Conservation (phyloP, 164 flowering plant species). For the Paratinospora sagittata region DNA sequence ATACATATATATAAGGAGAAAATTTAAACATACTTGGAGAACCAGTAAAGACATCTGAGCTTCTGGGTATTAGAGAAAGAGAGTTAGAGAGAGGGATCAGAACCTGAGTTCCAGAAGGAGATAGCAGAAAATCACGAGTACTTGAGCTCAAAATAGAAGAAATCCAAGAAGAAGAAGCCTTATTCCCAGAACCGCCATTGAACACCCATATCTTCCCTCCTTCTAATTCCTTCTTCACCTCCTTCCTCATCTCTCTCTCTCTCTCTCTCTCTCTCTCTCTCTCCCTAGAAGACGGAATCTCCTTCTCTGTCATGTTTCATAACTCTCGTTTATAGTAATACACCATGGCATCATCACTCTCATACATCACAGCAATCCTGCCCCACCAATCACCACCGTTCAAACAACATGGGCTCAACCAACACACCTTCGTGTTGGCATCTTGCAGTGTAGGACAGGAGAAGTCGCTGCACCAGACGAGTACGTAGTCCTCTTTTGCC, state of each 20-base stretch:
- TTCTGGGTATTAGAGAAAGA: slow-evolving; percentile 6
- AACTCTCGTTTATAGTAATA: neutral
- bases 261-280: slow-evolving; percentile 3
- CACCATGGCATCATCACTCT: neutral
- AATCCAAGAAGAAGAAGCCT: neutral
- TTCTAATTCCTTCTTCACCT: neutral
- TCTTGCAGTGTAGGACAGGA: neutral
- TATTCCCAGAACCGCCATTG: neutral
- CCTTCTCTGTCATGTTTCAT: neutral
- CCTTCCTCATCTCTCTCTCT: neutral
- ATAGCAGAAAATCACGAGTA: slow-evolving; percentile 47
- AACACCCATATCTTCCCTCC: neutral
- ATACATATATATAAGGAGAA: too few species aligned
- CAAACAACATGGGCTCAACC: neutral
- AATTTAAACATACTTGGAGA: too few species aligned
- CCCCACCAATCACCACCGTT: neutral
- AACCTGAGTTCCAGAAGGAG: slow-evolving; percentile 45
- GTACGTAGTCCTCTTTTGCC: neutral
- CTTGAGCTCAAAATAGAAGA: slow-evolving; percentile 36
- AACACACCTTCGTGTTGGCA: neutral
- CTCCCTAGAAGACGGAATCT: neutral
- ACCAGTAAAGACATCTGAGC: too few species aligned
- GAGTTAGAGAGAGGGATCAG: neutral
- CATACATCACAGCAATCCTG: too few species aligned
- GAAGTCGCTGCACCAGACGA: neutral